Percentiles rank a stretch among this genome's conserved stretches.
These are phyloP conservation scores for Mortierella antarctica DNA, from an alignment of 192 early-diverging fungal genomes.

Conservation along the genomic window DNA sequence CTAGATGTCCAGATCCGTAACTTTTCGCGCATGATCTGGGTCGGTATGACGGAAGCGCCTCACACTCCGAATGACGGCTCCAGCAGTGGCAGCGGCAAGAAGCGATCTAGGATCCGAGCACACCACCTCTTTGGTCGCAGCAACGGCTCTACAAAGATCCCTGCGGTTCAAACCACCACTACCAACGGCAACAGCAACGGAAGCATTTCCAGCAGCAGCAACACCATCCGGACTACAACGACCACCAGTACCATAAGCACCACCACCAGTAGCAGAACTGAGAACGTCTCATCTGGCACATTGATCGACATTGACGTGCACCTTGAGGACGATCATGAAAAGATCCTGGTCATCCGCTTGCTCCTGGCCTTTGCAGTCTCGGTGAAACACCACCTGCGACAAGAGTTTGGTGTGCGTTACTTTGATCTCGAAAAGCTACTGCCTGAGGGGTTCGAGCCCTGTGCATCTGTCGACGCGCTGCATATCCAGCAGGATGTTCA, in stretches of 20 bases:
- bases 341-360: conserved; percentile 61
- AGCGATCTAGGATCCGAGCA: not conserved
- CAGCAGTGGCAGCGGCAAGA: not conserved
- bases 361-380: conserved; percentile 66
- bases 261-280: not conserved
- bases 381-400: conserved; percentile 70
- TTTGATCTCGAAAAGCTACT: conserved; percentile 64
- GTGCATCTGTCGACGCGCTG: conserved; percentile 9
- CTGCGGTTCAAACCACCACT: not conserved
- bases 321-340: conserved; percentile 61
- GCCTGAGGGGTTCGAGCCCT: conserved; percentile 46
- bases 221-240: not conserved
- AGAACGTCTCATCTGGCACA: conserved; percentile 24
- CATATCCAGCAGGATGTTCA: conserved; percentile 2
- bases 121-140: conserved; percentile 32
- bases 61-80: not conserved
- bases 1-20: conserved; percentile 75
- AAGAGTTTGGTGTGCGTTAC: conserved; percentile 69
- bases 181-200: not conserved
- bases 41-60: conserved; percentile 55
- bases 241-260: not conserved
- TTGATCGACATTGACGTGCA: conserved; percentile 22
- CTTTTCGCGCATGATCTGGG: conserved; percentile 73
- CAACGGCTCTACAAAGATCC: conserved; percentile 2
- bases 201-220: not conserved